Base-by-base conservation (phyloP, 768 basidiomycete genomes). In the Mycena indigotica region DNA sequence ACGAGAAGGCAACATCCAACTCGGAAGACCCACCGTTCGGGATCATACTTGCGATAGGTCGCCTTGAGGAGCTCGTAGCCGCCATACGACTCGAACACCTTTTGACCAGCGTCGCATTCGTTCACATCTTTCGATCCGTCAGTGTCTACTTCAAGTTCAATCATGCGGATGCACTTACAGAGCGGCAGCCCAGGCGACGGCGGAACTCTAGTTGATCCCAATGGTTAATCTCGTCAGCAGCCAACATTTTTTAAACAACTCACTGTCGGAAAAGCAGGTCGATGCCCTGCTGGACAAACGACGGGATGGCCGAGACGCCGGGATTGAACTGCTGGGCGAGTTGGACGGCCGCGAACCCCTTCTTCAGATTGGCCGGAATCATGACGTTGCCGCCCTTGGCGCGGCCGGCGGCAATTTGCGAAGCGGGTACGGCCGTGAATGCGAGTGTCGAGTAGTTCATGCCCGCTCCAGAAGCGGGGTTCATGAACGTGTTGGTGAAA, bases 41-140 rank as follows among this genome's bases (percentile, higher is more conserved):
- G 77, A 64, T 80, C 78, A 54, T 80, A 80, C 60, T 78, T 80
- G 10, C 63, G 63, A 57, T 78, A 77, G 0, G 75, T 75, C 15
- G 58, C 50, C 52, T 70, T 70, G 60, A 80, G 58, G 44, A 72
- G 69, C 5, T 72, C 61, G 49, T 69, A 78, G 16, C 63, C 59
- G 1, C 74, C 74, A 60, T 80, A 80, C 3, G 76, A 76, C 4
- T 65, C 64, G 57, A 75, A 77, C 1, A 73, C 73, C 26, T 73
- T 67, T 54, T 80, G 78, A 1, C 58, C 61, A 5, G 67, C 70
- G 55, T 77, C 76, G 46, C 72, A 74, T 60, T 80, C 77, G 50
- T 74, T 75, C 15, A 77, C 66, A 49, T 75, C 54, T 28, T 55
- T 40, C 26, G 58, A 53, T n/a, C n/a, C 32, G 17, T 8, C 8